Evolutionary conservation across 306 rosid genomes (phyloP).

Genomic region (Styphnolobium japonicum): DNA sequence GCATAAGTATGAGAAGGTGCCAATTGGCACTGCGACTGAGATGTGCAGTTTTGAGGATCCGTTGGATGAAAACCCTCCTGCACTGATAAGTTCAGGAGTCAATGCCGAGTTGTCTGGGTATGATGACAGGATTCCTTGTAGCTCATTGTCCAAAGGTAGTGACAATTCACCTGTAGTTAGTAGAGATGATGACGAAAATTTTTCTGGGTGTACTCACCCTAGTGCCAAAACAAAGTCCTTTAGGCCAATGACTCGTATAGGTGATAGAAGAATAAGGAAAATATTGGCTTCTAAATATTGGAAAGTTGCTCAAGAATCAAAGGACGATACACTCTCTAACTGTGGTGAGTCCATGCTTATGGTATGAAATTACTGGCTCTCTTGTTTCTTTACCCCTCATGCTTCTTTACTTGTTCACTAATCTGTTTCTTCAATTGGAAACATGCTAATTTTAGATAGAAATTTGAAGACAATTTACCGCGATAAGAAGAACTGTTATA

Average conservation of each 20-base stretch:
- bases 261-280: slow-evolving; percentile 56
- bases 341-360: slow-evolving; percentile 44
- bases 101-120: slow-evolving; percentile 44
- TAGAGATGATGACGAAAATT: slow-evolving; percentile 93
- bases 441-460: slow-evolving; percentile 45
- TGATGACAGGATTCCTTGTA: slow-evolving; percentile 38
- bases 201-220: slow-evolving; percentile 67
- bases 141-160: slow-evolving; percentile 44
- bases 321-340: slow-evolving; percentile 37
- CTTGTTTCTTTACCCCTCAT: background rate
- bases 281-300: slow-evolving; percentile 61
- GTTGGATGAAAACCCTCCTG: slow-evolving; percentile 45
- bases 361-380: background rate
- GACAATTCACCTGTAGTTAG: slow-evolving; percentile 59
- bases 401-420: background rate
- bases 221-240: slow-evolving; percentile 40
- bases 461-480: slow-evolving; percentile 43
- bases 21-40: slow-evolving; percentile 32
- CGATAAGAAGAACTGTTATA: slow-evolving; percentile 51
- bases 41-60: slow-evolving; percentile 47
- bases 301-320: slow-evolving; percentile 49
- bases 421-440: background rate
- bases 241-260: slow-evolving; percentile 42
- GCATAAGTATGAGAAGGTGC: slow-evolving; percentile 37
- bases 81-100: slow-evolving; percentile 47